Percentiles rank a stretch among this genome's conserved stretches.
Evolutionary conservation across 2,329 filamentous ascomycete genomes (phyloP).

Genomic region (Cryphonectria naterciae): DNA sequence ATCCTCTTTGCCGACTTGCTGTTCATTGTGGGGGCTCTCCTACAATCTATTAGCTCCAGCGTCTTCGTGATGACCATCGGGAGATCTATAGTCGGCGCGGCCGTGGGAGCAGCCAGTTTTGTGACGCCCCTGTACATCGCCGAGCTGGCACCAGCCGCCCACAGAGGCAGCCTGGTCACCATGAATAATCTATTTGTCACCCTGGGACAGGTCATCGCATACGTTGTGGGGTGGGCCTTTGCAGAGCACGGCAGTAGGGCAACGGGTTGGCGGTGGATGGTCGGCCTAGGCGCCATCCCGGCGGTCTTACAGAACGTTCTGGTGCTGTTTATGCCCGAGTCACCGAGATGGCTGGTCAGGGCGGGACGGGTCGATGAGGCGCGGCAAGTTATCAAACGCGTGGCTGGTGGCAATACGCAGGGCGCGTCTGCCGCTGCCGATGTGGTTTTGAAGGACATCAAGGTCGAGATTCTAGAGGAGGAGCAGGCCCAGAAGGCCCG

Average conservation of each 20-base stretch:
- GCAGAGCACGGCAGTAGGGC: conserved; percentile 53
- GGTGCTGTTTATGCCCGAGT: conserved; percentile 79
- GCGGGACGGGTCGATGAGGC: conserved; percentile 66
- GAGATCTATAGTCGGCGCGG: conserved; percentile 70
- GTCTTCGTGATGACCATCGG: conserved; percentile 70
- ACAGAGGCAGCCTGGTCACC: conserved; percentile 80
- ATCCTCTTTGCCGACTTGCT: conserved; percentile 68
- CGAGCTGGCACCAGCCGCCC: conserved; percentile 77
- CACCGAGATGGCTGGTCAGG: conserved; percentile 83
- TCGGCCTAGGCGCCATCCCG: conserved; percentile 80
- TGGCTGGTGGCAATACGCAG: conserved; percentile 60
- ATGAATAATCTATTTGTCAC: conserved; percentile 84
- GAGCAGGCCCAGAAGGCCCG: conserved; percentile 55
- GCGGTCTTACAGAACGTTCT: conserved; percentile 72
- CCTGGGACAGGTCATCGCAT: conserved; percentile 85
- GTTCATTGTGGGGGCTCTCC: conserved; percentile 68
- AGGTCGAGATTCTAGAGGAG: conserved; percentile 75
- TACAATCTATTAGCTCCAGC: conserved; percentile 63
- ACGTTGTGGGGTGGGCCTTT: conserved; percentile 80
- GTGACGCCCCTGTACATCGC: conserved; percentile 88
- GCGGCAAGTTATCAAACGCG: conserved; percentile 64
- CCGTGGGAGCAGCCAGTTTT: conserved; percentile 77
- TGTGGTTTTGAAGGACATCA: conserved; percentile 68
- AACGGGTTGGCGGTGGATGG: conserved; percentile 88
- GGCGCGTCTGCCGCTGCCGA: conserved; percentile 54